Evolutionary conservation across 2,329 filamentous ascomycete genomes (phyloP).

Genomic region (Fusarium illudens): DNA sequence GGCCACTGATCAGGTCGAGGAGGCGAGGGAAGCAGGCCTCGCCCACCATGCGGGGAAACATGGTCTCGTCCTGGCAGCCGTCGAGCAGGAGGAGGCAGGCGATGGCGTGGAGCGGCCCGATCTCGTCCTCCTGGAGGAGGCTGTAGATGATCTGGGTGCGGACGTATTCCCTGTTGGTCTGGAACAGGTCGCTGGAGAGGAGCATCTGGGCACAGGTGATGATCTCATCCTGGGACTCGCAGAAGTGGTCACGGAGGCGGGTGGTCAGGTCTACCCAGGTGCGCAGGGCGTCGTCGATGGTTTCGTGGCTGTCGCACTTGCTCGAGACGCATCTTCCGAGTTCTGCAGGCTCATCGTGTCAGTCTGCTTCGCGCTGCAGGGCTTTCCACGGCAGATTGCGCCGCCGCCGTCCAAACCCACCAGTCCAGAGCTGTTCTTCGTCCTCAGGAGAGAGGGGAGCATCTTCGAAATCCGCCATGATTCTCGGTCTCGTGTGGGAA

Average conservation of each 20-base stretch:
- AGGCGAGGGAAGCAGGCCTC: conserved; percentile 86
- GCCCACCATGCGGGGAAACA: conserved; percentile 86
- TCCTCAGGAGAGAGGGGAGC: conserved; percentile 73
- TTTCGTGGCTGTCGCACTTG: conserved; percentile 61
- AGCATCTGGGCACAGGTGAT: conserved; percentile 82
- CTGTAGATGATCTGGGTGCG: conserved; percentile 93
- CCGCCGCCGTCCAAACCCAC: conserved; percentile 56
- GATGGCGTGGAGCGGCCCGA: conserved; percentile 80
- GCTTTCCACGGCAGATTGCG: conserved; percentile 5
- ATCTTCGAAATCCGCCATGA: conserved; percentile 69
- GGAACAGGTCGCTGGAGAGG: conserved; percentile 78
- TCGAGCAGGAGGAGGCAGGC: conserved; percentile 87
- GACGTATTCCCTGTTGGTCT: conserved; percentile 81
- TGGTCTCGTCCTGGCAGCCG: conserved; percentile 78
- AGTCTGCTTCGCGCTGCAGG: conserved; percentile 8
- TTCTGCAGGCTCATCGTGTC: conserved; percentile 48
- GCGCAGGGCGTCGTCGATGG: conserved; percentile 85
- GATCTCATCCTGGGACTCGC: conserved; percentile 80
- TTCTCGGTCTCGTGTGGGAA: conserved; percentile 44
- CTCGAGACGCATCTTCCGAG: conserved; percentile 57
- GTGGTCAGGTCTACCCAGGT: conserved; percentile 83
- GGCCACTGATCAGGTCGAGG: conserved; percentile 78
- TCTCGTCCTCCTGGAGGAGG: conserved; percentile 87
- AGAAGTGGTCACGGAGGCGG: conserved; percentile 77
- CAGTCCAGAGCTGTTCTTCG: conserved; percentile 89